phyloP scores from a whole-genome alignment of 1,139 yeast species.

The Saccharomycopsis crataegensis region DNA sequence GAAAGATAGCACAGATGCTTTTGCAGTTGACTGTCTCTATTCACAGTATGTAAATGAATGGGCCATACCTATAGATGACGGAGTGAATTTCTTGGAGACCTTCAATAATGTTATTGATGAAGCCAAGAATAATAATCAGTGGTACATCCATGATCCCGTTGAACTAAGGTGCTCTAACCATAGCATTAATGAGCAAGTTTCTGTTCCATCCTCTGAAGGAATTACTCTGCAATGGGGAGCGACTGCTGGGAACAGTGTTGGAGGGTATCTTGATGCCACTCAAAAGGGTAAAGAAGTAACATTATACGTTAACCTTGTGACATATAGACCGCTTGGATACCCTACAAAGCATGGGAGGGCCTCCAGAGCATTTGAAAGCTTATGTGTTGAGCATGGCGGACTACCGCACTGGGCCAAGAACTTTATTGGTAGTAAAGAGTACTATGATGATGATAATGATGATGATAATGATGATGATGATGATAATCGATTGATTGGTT shows the following conservation, averaged over 20 bases:
- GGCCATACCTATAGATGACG: slow-evolving; percentile 81
- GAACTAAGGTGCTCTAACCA: slow-evolving; percentile 93
- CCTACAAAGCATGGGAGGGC: slow-evolving; percentile 72
- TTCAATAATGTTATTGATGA: slow-evolving; percentile 52
- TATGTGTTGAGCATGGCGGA: slow-evolving; percentile 73
- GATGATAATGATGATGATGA: slow-evolving; percentile 28
- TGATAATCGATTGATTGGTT: slow-evolving; percentile 59
- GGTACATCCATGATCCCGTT: slow-evolving; percentile 88
- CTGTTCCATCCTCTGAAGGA: slow-evolving; percentile 29
- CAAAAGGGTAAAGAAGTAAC: slow-evolving; percentile 66
- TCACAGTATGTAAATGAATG: slow-evolving; percentile 95
- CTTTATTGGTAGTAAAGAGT: slow-evolving; percentile 58
- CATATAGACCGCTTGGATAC: slow-evolving; percentile 84
- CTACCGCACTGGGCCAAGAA: slow-evolving; percentile 99
- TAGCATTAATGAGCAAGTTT: slow-evolving; percentile 29
- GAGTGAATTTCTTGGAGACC: slow-evolving; percentile 61
- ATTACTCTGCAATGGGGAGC: slow-evolving; percentile 28
- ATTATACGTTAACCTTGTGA: slow-evolving; percentile 84
- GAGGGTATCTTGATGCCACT: slow-evolving; percentile 77
- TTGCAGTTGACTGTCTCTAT: slow-evolving; percentile 93
- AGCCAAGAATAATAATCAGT: slow-evolving; percentile 56
- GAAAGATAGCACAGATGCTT: slow-evolving; percentile 44
- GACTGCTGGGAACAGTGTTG: slow-evolving; percentile 71
- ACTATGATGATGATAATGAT: slow-evolving; percentile 20
- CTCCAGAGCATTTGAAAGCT: slow-evolving; percentile 77